A percentile compares a stretch with the other conserved stretches of the same genome.
Evolutionary conservation across 495 filamentous ascomycete species (phyloP).

Genomic region (Hyaloscypha hepaticicola): DNA sequence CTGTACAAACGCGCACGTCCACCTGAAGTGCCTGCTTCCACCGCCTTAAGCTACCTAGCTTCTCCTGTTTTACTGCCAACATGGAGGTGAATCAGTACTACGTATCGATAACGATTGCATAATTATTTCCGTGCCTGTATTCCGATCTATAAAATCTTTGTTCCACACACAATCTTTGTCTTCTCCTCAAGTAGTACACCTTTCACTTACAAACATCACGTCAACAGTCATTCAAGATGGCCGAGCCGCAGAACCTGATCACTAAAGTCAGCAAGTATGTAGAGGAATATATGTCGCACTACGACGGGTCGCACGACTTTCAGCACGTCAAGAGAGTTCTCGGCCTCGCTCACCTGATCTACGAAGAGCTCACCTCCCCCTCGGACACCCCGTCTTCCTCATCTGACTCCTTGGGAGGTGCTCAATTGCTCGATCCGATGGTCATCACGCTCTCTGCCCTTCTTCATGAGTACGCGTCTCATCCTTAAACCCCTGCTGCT

Average conservation of each 20-base stretch:
- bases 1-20: too few species aligned
- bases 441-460: conserved; percentile 68
- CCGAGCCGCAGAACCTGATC: conserved; percentile 5
- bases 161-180: not conserved
- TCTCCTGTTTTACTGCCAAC: not conserved
- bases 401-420: not conserved
- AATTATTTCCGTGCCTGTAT: not conserved
- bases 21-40: too few species aligned
- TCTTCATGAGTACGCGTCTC: conserved; percentile 59
- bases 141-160: not conserved
- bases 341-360: conserved; percentile 47
- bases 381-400: conserved; percentile 29
- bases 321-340: conserved; percentile 78
- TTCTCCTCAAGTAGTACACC: not conserved
- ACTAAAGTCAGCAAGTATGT: conserved; percentile 22
- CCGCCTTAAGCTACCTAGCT: too few species aligned
- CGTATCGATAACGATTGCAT: not conserved
- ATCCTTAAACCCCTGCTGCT: conserved; percentile 21
- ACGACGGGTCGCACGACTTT: conserved; percentile 85
- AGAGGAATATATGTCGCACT: conserved; percentile 64
- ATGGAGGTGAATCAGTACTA: not conserved
- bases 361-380: conserved; percentile 28
- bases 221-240: conserved; percentile 48
- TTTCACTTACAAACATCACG: not conserved
- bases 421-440: conserved; percentile 35